Conservation (phyloP, 345 rosid species). For the Erucastrum elatum region DNA sequence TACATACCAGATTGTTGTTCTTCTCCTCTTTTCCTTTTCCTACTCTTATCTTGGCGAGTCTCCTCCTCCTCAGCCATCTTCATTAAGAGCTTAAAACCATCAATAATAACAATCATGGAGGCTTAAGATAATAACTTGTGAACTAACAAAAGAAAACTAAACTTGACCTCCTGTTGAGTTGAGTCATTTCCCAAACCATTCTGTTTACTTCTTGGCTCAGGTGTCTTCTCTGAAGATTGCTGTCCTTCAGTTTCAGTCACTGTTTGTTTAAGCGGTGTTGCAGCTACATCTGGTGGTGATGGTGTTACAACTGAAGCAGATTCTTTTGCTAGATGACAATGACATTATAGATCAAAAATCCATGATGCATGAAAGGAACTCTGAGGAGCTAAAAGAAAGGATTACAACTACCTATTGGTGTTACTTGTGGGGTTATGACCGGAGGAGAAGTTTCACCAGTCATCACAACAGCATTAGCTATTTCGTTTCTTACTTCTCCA, state of each 20-base stretch:
- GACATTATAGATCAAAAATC: not conserved
- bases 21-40: not conserved
- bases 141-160: not conserved
- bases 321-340: not conserved
- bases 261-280: not conserved
- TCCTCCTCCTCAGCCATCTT: not conserved
- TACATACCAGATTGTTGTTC: not conserved
- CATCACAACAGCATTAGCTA: conserved; percentile 22
- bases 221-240: not conserved
- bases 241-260: not conserved
- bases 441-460: conserved; percentile 38
- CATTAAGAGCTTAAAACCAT: not conserved
- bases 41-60: not conserved
- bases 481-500: conserved; percentile 20
- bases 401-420: conserved; percentile 15
- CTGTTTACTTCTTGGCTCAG: not conserved
- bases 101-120: not conserved
- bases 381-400: not conserved
- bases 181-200: not conserved
- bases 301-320: not conserved
- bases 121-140: not conserved
- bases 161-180: not conserved
- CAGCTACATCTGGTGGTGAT: not conserved
- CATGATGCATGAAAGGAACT: not conserved
- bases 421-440: conserved; percentile 11